Conservation (phyloP, 352 stramenopile species). For the Halophytophthora batemanensis region DNA sequence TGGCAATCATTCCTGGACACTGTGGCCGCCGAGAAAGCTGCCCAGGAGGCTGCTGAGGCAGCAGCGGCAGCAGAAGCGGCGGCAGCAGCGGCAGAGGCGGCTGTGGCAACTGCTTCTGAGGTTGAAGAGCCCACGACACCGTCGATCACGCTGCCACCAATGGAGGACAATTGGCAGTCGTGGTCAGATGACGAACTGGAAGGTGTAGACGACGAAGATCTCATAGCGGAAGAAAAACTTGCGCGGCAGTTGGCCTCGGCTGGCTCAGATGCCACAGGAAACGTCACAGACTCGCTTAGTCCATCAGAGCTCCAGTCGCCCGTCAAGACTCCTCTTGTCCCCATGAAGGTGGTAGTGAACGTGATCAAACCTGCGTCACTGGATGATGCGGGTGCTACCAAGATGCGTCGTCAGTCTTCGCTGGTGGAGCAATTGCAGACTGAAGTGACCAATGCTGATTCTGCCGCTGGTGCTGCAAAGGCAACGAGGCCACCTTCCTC, state of each 20-base stretch:
- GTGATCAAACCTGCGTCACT: constrained; percentile 7
- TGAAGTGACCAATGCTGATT: not conserved
- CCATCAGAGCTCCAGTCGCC: not conserved
- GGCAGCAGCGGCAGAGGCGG: not conserved
- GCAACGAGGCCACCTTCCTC: constrained; percentile 17
- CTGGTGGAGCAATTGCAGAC: not conserved
- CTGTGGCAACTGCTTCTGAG: not conserved
- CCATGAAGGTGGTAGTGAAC: constrained; percentile 21
- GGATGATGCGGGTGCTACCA: too few species aligned
- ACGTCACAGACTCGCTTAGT: constrained; percentile 8
- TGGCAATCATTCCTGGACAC: constrained; percentile 65
- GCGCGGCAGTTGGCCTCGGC: constrained; percentile 2
- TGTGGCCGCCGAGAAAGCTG: constrained; percentile 9
- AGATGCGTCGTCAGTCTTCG: not conserved
- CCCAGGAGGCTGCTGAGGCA: constrained; percentile 3
- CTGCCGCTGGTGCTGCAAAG: not conserved
- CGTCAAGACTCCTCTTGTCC: constrained; percentile 8
- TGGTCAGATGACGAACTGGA: constrained; percentile 30
- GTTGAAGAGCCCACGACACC: not conserved
- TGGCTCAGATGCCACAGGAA: too few species aligned
- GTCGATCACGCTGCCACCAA: constrained; percentile 3
- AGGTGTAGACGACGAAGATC: constrained; percentile 10
- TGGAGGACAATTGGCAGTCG: constrained; percentile 24
- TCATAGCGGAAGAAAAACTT: constrained; percentile 7
- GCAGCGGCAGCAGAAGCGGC: constrained; percentile 3